Base-by-base conservation (phyloP, 1,284 basidiomycete species). In the Cystobasidium slooffiae region DNA sequence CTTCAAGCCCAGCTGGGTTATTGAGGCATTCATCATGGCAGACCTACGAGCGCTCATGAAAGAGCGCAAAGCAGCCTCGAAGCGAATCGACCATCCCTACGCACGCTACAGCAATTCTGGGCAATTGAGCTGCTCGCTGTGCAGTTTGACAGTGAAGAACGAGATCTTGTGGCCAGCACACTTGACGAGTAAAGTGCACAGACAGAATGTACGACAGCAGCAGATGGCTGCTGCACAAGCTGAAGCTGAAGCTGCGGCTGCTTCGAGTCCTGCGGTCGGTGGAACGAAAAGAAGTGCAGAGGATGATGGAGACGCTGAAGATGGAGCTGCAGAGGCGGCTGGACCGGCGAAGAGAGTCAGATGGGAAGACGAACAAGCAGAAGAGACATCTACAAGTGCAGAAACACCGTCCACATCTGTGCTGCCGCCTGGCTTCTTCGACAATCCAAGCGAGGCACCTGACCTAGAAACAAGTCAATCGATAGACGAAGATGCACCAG, bases 351-450 rank as follows among this genome's bases (percentile, higher is more conserved):
- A 64, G 63, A 41, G 61, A 43, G 59, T 62, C 6, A 72, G 58
- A 14, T 61, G 58, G 49, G 69, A 72, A 39, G 69, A 72, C 24
- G 59, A 72, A 55, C 31, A 43, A 14, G 20, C 20, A 8, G 37
- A 43, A 20, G 46, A 64, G 7, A 37, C 43, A 18, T n/a, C 44
- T 49, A 37, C 69, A 24, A 1, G 22, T 43, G n/a, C 9, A 44
- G 12, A 6, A 9, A 39, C 12, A 8, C 20, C 52, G 39, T 12
- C 18, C 9, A 44, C 53, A 22, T 49, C 68, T 51, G 53, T 43
- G 20, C 51, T 75, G 18, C 74, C 74, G 22, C 52, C 66, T 62
- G 74, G 74, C 18, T 75, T 75, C 68, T 75, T 75, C 51, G 74
- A 75, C 51, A 46, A 69, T 37, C 68, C 74, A 18, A 61, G 18